Evolutionary conservation across 129 eudicot species (phyloP).

Genomic region (Pulicaria dysenterica): DNA sequence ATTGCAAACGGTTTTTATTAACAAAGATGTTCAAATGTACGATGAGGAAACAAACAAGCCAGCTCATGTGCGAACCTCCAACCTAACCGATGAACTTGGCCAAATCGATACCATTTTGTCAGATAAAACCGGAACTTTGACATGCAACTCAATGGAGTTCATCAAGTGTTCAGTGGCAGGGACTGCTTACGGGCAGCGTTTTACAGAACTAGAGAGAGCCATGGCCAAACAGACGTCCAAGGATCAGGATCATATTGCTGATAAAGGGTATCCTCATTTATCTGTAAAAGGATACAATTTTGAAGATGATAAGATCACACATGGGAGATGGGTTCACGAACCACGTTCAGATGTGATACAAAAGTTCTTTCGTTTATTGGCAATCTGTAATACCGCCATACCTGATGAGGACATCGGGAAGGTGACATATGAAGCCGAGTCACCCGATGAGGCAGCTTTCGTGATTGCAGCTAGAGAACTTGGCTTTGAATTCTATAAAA

Average conservation of each 20-base stretch:
- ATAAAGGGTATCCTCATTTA: conserved; percentile 18
- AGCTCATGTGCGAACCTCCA: conserved; percentile 69
- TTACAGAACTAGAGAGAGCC: conserved; percentile 56
- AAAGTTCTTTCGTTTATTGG: conserved; percentile 52
- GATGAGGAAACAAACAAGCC: conserved; percentile 65
- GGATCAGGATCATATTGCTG: conserved; percentile 31
- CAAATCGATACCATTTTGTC: conserved; percentile 66
- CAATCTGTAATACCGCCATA: conserved; percentile 61
- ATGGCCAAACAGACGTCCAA: conserved; percentile 36
- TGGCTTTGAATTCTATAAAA: conserved; percentile 60
- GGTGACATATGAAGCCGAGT: conserved; percentile 64
- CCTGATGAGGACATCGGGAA: conserved; percentile 56
- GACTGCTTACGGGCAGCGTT: conserved; percentile 45
- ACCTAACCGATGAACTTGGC: conserved; percentile 71
- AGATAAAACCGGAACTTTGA: conserved; percentile 63
- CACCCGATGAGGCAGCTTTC: conserved; percentile 71
- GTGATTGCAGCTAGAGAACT: conserved; percentile 69
- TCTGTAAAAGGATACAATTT: conserved; percentile 60
- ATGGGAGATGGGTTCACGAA: conserved; percentile 56
- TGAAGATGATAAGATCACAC: conserved; percentile 55
- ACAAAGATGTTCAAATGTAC: conserved; percentile 59
- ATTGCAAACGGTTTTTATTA: conserved; percentile 56
- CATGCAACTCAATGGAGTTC: conserved; percentile 59
- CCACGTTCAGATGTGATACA: conserved; percentile 50
- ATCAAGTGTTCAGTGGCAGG: conserved; percentile 56